These are phyloP conservation scores for Paraleonurus japonicus DNA, from an alignment of 257 asterid species.

Conservation along the genomic window DNA sequence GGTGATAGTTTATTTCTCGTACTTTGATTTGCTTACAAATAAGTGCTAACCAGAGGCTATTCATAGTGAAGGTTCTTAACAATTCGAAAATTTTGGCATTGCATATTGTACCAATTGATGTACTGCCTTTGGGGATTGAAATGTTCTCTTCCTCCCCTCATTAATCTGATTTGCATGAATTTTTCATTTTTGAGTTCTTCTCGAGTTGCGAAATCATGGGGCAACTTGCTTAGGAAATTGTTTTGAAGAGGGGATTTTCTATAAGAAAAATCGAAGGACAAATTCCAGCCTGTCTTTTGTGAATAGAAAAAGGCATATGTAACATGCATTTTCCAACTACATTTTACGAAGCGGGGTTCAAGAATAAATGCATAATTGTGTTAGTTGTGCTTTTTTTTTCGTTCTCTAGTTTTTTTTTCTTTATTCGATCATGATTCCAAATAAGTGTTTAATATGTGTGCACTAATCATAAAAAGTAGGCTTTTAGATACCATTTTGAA, in stretches of 20 bases:
- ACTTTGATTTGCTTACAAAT: not conserved
- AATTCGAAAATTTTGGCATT: not conserved
- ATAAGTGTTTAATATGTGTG: not conserved
- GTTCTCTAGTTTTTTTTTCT: too few relatives aligned
- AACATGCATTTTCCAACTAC: not conserved
- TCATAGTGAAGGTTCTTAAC: not conserved
- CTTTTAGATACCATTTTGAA: slow-evolving; percentile 3
- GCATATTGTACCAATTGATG: not conserved
- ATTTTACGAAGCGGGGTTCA: not conserved
- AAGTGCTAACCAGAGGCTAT: not conserved
- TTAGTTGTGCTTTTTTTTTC: not conserved
- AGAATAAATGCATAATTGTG: not conserved
- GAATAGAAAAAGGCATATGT: not conserved
- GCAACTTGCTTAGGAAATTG: not conserved
- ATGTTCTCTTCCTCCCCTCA: not conserved
- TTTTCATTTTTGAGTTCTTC: slow-evolving; percentile 1
- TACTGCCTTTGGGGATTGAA: not conserved
- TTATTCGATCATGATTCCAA: not conserved
- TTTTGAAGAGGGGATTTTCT: not conserved
- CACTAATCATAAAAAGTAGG: not conserved
- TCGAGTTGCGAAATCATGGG: not conserved
- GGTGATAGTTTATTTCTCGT: not conserved
- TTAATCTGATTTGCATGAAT: not conserved
- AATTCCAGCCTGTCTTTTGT: not conserved
- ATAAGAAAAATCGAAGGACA: not conserved